Percentiles rank a stretch among this genome's conserved stretches.
phyloP scores from a whole-genome alignment of 2,329 filamentous ascomycete genomes.

The Gremmenia infestans region DNA sequence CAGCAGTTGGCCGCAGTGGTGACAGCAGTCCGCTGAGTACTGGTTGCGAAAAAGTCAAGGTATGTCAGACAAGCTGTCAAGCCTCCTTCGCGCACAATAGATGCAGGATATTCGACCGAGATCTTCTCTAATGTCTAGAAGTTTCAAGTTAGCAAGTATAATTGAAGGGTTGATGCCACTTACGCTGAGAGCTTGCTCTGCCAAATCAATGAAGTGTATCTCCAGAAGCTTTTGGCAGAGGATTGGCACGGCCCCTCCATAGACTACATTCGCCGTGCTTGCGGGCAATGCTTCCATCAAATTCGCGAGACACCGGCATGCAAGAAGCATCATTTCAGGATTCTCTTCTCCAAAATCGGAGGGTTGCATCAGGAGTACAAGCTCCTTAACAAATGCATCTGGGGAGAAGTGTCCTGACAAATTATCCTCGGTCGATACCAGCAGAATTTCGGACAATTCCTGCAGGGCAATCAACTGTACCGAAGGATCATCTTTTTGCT shows the following conservation, averaged over 20 bases:
- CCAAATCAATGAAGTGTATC: conserved; percentile 94
- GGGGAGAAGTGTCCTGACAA: conserved; percentile 91
- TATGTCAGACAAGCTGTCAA: conserved; percentile 94
- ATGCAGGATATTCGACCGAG: conserved; percentile 88
- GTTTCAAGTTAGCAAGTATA: conserved; percentile 7
- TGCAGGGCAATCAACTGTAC: conserved; percentile 88
- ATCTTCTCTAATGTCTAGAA: conserved; percentile 85
- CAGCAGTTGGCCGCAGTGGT: conserved; percentile 98
- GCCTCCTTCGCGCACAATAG: conserved; percentile 92
- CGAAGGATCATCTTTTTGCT: conserved; percentile 78
- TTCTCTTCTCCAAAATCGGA: conserved; percentile 84
- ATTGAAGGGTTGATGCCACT: conserved; percentile 26
- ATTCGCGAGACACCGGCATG: conserved; percentile 92
- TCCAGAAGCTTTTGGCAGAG: conserved; percentile 92
- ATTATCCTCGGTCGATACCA: conserved; percentile 96
- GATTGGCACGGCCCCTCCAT: conserved; percentile 92
- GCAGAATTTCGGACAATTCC: conserved; percentile 85
- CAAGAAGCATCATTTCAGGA: conserved; percentile 93
- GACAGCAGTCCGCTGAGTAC: conserved; percentile 92
- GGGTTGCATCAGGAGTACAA: conserved; percentile 86
- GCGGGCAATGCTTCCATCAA: conserved; percentile 94
- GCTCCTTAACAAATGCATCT: conserved; percentile 90
- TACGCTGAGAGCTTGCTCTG: conserved; percentile 88
- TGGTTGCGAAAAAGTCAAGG: conserved; percentile 95
- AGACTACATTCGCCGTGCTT: conserved; percentile 91